Percentiles rank a stretch among this genome's conserved stretches.
Conservation (phyloP, 345 rosid genomes). For the Melaleuca alternifolia region DNA sequence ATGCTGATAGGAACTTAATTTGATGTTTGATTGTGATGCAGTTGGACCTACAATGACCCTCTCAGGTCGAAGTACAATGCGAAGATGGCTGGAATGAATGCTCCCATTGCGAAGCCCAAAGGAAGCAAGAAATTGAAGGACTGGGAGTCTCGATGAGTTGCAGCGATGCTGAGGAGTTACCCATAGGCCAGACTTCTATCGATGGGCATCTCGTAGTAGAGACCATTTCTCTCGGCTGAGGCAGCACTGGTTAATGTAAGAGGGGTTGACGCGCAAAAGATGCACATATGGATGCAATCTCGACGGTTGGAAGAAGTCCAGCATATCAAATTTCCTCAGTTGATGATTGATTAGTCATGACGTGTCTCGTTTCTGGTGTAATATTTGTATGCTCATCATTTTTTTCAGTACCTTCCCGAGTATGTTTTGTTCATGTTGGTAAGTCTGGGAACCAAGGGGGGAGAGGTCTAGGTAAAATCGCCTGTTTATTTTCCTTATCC, state of each 20-base stretch:
- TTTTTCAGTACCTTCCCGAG: background rate
- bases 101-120: background rate
- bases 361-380: background rate
- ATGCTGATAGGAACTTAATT: background rate
- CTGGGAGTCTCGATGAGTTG: background rate
- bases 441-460: too few species aligned
- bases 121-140: background rate
- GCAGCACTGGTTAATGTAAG: background rate
- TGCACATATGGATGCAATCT: background rate
- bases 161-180: background rate
- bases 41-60: background rate
- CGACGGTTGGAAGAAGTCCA: background rate
- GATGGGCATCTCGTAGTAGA: background rate
- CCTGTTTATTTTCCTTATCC: background rate
- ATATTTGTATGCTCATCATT: background rate
- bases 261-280: background rate
- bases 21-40: background rate
- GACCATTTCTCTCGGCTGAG: background rate
- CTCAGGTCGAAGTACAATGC: background rate
- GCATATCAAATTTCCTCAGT: background rate
- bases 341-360: background rate
- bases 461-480: too few species aligned
- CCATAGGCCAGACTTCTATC: background rate
- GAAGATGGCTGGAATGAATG: background rate
- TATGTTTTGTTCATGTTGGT: too few species aligned